A percentile compares a stretch with the other conserved stretches of the same genome.
These are phyloP conservation scores for Taphrina flavorubra DNA, from an alignment of 1,139 yeast genomes.

Conservation along the genomic window DNA sequence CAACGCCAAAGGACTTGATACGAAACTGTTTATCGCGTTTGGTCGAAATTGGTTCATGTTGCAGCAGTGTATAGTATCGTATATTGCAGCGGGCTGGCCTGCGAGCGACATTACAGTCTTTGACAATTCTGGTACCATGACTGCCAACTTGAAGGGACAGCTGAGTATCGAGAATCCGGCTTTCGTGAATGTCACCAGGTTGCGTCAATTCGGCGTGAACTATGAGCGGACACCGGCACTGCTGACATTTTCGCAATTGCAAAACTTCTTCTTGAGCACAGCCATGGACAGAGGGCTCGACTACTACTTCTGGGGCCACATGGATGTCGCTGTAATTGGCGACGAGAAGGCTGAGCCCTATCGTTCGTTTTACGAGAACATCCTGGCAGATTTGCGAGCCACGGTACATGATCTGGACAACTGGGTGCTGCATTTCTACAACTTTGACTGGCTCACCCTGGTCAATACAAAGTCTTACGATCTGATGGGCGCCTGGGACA, in stretches of 20 bases:
- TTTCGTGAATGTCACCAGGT: slow-evolving; percentile 16
- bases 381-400: slow-evolving; percentile 6
- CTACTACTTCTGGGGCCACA: slow-evolving; percentile 29
- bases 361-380: slow-evolving; percentile 19
- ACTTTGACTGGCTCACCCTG: slow-evolving; percentile 28
- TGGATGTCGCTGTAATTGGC: slow-evolving; percentile 28
- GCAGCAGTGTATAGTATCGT: slow-evolving; percentile 22
- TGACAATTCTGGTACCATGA: slow-evolving; percentile 34
- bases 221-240: slow-evolving; percentile 23
- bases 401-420: slow-evolving; percentile 4
- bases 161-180: slow-evolving; percentile 23
- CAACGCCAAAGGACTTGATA: slow-evolving; percentile 7
- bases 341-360: slow-evolving; percentile 10
- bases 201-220: slow-evolving; percentile 13
- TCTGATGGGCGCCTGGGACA: slow-evolving; percentile 28
- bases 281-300: slow-evolving; percentile 14
- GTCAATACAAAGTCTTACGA: slow-evolving; percentile 14
- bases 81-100: slow-evolving; percentile 35
- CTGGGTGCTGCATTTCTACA: slow-evolving; percentile 24
- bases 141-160: slow-evolving; percentile 7
- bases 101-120: slow-evolving; percentile 21
- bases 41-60: slow-evolving; percentile 25
- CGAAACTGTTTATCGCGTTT: slow-evolving; percentile 23
- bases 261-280: slow-evolving; percentile 19
- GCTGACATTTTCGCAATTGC: slow-evolving; percentile 22